phyloP scores from a whole-genome alignment of 2,329 filamentous ascomycete genomes.

The Ramularia collo-cygni region DNA sequence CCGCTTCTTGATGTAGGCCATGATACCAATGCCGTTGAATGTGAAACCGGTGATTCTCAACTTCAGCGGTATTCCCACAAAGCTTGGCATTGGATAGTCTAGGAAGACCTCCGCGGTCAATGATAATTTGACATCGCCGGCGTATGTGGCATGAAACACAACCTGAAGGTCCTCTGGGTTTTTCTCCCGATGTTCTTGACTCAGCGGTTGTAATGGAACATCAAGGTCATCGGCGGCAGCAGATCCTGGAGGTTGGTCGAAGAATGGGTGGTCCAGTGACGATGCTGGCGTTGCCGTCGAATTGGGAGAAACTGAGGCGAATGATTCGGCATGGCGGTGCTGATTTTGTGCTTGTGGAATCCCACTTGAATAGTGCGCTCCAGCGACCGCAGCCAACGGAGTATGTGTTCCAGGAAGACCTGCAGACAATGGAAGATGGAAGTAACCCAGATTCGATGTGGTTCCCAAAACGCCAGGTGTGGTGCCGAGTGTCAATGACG shows the following conservation, averaged over 20 bases:
- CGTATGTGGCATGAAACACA: conserved; percentile 83
- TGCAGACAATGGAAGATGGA: conserved; percentile 67
- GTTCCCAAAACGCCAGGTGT: conserved; percentile 60
- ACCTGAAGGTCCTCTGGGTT: conserved; percentile 84
- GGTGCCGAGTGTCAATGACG: conserved; percentile 38
- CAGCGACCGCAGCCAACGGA: conserved; percentile 70
- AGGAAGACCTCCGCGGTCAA: conserved; percentile 92
- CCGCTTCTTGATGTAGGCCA: conserved; percentile 82
- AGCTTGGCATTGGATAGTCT: conserved; percentile 97
- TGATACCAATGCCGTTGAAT: conserved; percentile 88
- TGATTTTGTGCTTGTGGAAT: conserved; percentile 26
- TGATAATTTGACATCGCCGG: conserved; percentile 78
- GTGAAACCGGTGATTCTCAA: conserved; percentile 90
- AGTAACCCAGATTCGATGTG: conserved; percentile 72
- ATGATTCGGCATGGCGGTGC: conserved; percentile 32
- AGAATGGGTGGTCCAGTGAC: conserved; percentile 31
- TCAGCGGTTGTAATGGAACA: conserved; percentile 32
- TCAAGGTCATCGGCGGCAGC: conserved; percentile 19
- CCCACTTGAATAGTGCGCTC: conserved; percentile 54
- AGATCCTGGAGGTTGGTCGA: conserved; percentile 17
- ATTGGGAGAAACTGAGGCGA: conserved; percentile 42
- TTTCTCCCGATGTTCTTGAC: conserved; percentile 59
- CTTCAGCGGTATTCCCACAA: conserved; percentile 90
- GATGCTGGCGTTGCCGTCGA: conserved; percentile 40
- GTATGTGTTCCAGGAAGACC: conserved; percentile 70